These are phyloP conservation scores for Bjerkandera adusta DNA, from an alignment of 1,284 basidiomycete species.

Conservation along the genomic window DNA sequence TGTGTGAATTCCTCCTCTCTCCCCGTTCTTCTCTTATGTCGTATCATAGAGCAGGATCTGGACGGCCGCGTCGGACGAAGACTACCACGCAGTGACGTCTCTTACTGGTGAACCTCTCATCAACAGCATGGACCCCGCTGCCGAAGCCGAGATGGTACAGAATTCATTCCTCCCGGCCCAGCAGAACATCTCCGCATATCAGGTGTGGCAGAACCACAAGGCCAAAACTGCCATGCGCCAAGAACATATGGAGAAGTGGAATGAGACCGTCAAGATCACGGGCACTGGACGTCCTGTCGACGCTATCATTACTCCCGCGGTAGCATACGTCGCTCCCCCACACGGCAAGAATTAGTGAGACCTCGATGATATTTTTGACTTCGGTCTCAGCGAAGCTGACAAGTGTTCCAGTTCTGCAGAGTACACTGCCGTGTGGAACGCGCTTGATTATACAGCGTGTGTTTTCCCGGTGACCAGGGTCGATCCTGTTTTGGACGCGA, in stretches of 20 bases:
- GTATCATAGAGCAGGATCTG: constrained; percentile 25
- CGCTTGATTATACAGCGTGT: constrained; percentile 42
- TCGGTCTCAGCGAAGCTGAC: background rate
- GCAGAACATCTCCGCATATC: constrained; percentile 28
- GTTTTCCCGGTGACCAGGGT: constrained; percentile 44
- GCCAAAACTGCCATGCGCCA: constrained; percentile 30
- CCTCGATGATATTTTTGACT: background rate
- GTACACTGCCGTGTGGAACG: constrained; percentile 25
- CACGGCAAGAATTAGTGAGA: constrained; percentile 29
- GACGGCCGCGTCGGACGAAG: constrained; percentile 22
- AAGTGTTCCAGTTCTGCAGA: constrained; percentile 18
- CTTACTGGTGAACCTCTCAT: constrained; percentile 33
- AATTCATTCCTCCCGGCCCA: constrained; percentile 11
- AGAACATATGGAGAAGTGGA: constrained; percentile 41
- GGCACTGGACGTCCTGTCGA: constrained; percentile 42
- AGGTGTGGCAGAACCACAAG: constrained; percentile 39
- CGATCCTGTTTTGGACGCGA: constrained; percentile 32
- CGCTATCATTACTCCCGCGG: constrained; percentile 33
- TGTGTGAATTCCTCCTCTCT: constrained; percentile 22
- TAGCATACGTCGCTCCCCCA: constrained; percentile 29
- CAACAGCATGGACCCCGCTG: constrained; percentile 27
- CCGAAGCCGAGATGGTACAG: background rate
- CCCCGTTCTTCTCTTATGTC: background rate
- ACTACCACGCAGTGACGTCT: constrained; percentile 23
- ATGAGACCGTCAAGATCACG: constrained; percentile 31